These are phyloP conservation scores for Cucumis hystrix DNA, from an alignment of 306 rosid species.

Conservation along the genomic window DNA sequence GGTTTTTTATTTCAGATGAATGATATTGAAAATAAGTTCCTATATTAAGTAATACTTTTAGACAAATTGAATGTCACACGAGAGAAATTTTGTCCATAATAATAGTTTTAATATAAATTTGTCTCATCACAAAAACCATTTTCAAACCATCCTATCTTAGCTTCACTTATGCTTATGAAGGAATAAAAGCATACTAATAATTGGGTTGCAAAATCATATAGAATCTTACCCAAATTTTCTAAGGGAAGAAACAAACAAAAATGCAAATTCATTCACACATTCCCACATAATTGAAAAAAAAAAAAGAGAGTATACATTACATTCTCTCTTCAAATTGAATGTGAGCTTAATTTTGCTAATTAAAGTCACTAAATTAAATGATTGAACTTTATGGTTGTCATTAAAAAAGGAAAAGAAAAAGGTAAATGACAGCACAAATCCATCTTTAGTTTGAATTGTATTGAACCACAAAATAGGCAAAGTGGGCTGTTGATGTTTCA, in stretches of 20 bases:
- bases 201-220: no score
- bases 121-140: no score
- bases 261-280: not conserved
- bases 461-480: not conserved
- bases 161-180: no score
- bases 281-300: not conserved
- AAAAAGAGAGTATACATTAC: not conserved
- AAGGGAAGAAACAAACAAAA: not conserved
- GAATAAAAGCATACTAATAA: no score
- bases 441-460: not conserved
- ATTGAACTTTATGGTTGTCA: not conserved
- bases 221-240: not conserved
- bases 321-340: not conserved
- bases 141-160: no score
- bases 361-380: not conserved
- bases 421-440: not conserved
- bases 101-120: no score
- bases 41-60: no score
- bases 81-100: no score
- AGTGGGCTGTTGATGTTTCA: conserved; percentile 37
- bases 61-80: no score
- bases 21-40: no score
- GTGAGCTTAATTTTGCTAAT: not conserved
- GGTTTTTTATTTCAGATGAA: no score
- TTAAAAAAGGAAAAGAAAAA: not conserved